A percentile compares a stretch with the other conserved stretches of the same genome.
These are phyloP conservation scores for Tephrocybe sp. DNA, from an alignment of 768 basidiomycete species.

Conservation along the genomic window DNA sequence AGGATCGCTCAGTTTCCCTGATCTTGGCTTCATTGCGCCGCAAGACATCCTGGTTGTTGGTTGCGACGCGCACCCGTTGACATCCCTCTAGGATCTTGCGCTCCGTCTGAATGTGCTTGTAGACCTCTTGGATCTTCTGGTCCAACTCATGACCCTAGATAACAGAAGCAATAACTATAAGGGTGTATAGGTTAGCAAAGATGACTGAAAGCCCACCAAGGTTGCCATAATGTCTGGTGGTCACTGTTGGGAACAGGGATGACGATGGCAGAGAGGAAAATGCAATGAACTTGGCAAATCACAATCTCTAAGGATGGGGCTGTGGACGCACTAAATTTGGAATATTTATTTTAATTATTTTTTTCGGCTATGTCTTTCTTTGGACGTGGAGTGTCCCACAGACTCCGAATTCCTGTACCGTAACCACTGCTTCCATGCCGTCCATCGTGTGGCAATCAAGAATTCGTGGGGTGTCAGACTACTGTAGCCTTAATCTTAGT, in stretches of 20 bases:
- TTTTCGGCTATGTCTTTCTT: slow-evolving; percentile 12
- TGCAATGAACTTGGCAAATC: slow-evolving; percentile 15
- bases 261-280: slow-evolving; percentile 15
- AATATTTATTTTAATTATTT: slow-evolving; percentile 13
- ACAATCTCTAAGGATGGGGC: slow-evolving; percentile 25
- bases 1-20: slow-evolving; percentile 77
- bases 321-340: slow-evolving; percentile 17
- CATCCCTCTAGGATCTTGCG: slow-evolving; percentile 89
- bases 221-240: slow-evolving; percentile 20
- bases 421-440: slow-evolving; percentile 23
- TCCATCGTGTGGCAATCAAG: slow-evolving; percentile 29
- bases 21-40: slow-evolving; percentile 81
- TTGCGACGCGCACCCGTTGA: slow-evolving; percentile 75
- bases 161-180: slow-evolving; percentile 4
- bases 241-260: slow-evolving; percentile 11
- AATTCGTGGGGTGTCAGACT: slow-evolving; percentile 42
- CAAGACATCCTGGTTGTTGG: slow-evolving; percentile 83
- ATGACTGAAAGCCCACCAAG: slow-evolving; percentile 7
- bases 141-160: slow-evolving; percentile 66
- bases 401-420: neutral
- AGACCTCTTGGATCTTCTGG: slow-evolving; percentile 91
- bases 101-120: slow-evolving; percentile 88
- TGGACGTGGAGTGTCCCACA: neutral
- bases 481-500: slow-evolving; percentile 42
- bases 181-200: slow-evolving; percentile 22